phyloP scores from a whole-genome alignment of 2,329 filamentous ascomycete genomes.

The Akanthomyces muscarius region DNA sequence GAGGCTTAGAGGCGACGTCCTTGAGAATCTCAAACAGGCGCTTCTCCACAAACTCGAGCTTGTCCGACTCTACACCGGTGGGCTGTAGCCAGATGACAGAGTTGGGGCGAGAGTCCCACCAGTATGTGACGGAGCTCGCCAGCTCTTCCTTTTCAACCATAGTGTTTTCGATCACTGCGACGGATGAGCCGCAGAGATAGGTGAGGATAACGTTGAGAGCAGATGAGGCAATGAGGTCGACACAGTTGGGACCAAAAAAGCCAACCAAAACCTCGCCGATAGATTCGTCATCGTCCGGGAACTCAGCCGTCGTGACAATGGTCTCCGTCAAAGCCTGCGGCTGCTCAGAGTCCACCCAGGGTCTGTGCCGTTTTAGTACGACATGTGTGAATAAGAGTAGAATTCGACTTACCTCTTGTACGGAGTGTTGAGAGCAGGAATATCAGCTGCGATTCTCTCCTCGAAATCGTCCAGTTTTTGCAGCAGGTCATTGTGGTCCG shows the following conservation, averaged over 20 bases:
- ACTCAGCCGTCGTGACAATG: slow-evolving; percentile 74
- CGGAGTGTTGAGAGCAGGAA: slow-evolving; percentile 68
- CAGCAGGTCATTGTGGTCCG: slow-evolving; percentile 76
- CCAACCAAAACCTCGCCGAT: slow-evolving; percentile 81
- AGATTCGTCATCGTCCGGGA: slow-evolving; percentile 94
- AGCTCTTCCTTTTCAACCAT: slow-evolving; percentile 92
- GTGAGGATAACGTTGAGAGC: slow-evolving; percentile 77
- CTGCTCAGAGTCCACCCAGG: slow-evolving; percentile 86
- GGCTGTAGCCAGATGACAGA: slow-evolving; percentile 82
- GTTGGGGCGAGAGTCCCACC: slow-evolving; percentile 74
- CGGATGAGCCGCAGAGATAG: slow-evolving; percentile 90
- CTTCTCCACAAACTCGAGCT: slow-evolving; percentile 78
- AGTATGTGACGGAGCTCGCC: slow-evolving; percentile 78
- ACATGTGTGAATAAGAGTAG: neutral
- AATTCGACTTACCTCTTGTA: slow-evolving; percentile 59
- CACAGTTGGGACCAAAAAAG: slow-evolving; percentile 82
- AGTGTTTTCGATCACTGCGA: slow-evolving; percentile 84
- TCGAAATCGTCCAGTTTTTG: slow-evolving; percentile 85
- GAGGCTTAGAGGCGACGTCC: slow-evolving; percentile 71
- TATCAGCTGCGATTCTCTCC: slow-evolving; percentile 74
- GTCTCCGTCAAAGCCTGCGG: slow-evolving; percentile 70
- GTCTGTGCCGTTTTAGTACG: slow-evolving; percentile 36
- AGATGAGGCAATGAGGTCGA: slow-evolving; percentile 61
- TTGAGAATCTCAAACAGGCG: slow-evolving; percentile 79
- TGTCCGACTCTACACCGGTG: slow-evolving; percentile 81